Percentiles rank a stretch among this genome's conserved stretches.
Evolutionary conservation across 441 rosid genomes (phyloP).

Genomic region (Erodium texanum): DNA sequence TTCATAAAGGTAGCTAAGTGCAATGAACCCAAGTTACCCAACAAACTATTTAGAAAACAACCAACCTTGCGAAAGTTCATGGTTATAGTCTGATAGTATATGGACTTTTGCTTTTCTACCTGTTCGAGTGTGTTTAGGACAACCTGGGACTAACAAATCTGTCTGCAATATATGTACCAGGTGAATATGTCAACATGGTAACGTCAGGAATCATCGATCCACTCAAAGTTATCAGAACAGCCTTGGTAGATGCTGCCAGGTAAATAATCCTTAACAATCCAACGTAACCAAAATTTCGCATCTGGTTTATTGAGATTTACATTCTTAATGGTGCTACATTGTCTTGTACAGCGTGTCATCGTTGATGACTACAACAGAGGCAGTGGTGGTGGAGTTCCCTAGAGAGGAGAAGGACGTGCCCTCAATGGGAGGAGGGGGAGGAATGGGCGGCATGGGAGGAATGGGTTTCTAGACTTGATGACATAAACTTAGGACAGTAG

Average conservation of each 20-base stretch:
- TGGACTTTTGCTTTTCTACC: neutral
- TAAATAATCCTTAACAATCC: conserved; percentile 17
- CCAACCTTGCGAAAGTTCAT: neutral
- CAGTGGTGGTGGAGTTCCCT: conserved; percentile 40
- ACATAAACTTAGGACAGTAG: neutral
- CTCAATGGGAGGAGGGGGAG: conserved; percentile 31
- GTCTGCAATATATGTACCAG: conserved; percentile 27
- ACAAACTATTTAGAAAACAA: neutral
- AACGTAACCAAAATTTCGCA: neutral
- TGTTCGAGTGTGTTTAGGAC: neutral
- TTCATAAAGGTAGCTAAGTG: too few relatives aligned
- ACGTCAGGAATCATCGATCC: conserved; percentile 83
- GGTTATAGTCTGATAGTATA: neutral
- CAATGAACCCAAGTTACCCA: too few relatives aligned
- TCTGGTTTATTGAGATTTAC: conserved; percentile 16
- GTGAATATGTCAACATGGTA: conserved; percentile 72
- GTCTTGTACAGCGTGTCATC: conserved; percentile 42
- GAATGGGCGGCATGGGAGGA: conserved; percentile 2
- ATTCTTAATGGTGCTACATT: neutral
- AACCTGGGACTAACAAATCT: neutral
- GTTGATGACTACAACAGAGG: conserved; percentile 84
- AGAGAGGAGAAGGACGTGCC: conserved; percentile 24
- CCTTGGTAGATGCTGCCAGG: conserved; percentile 84
- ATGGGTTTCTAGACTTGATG: conserved; percentile 19
- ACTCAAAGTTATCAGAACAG: conserved; percentile 76